Evolutionary conservation across 2,329 filamentous ascomycete genomes (phyloP).

Genomic region (Helicocarpus griseus): DNA sequence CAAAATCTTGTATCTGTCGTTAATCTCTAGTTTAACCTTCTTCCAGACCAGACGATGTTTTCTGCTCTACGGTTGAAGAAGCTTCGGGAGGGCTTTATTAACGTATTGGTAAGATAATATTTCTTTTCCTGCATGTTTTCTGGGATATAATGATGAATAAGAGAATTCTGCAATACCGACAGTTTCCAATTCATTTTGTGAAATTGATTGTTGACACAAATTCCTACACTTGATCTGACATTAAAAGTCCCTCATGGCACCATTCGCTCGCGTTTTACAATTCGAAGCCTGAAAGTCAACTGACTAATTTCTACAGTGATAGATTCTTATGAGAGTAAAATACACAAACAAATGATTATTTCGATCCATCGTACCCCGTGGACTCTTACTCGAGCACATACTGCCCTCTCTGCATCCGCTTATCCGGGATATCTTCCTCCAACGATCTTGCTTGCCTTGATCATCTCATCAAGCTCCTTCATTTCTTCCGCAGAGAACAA

Average conservation of each 20-base stretch:
- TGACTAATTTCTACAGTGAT: background rate
- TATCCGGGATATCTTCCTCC: slow-evolving; percentile 21
- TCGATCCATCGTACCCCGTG: no score
- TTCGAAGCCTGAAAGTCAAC: background rate
- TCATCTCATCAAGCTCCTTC: slow-evolving; percentile 42
- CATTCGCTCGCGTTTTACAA: background rate
- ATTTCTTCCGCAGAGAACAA: slow-evolving; percentile 29
- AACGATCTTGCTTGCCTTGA: slow-evolving; percentile 36
- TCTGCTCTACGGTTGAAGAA: no score
- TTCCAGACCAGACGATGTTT: no score
- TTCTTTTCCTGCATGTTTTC: background rate
- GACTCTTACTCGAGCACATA: no score
- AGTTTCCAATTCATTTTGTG: slow-evolving; percentile 28
- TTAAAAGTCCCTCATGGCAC: background rate
- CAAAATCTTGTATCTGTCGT: no score
- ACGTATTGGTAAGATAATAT: background rate
- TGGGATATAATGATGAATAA: slow-evolving; percentile 26
- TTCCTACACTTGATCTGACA: slow-evolving; percentile 40
- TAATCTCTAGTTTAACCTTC: no score
- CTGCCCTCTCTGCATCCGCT: background rate
- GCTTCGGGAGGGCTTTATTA: no score
- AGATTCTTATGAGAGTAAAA: no score
- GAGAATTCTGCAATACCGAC: slow-evolving; percentile 40
- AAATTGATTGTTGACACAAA: slow-evolving; percentile 34
- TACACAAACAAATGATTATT: no score